These are phyloP conservation scores for Clonostachys solani DNA, from an alignment of 2,329 filamentous ascomycete species.

Conservation along the genomic window DNA sequence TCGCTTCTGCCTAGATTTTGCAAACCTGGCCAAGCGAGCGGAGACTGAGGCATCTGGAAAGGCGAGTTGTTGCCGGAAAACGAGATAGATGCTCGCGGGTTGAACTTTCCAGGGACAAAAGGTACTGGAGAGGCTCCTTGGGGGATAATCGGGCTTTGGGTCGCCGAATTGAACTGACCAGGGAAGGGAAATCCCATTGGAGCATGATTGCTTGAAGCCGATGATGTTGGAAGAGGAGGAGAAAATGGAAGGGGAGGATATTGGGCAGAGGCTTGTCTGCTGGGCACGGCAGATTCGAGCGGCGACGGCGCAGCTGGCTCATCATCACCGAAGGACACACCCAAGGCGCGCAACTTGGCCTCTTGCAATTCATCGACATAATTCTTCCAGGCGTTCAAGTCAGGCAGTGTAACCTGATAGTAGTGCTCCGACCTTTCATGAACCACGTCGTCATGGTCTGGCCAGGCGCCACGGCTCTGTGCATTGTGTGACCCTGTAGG, in stretches of 20 bases:
- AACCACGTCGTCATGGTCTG: constrained; percentile 52
- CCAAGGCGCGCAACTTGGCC: constrained; percentile 86
- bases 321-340: constrained; percentile 75
- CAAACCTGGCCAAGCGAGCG: constrained; percentile 51
- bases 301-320: constrained; percentile 62
- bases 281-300: constrained; percentile 56
- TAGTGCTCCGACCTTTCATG: constrained; percentile 46
- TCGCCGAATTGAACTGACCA: constrained; percentile 54
- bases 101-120: constrained; percentile 59
- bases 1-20: constrained; percentile 50
- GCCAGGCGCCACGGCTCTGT: constrained; percentile 68
- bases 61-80: constrained; percentile 61
- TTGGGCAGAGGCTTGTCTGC: constrained; percentile 67
- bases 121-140: constrained; percentile 71
- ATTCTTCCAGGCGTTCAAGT: constrained; percentile 65
- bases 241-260: constrained; percentile 78
- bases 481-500: constrained; percentile 36
- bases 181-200: constrained; percentile 51
- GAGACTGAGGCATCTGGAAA: constrained; percentile 62
- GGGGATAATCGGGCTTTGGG: constrained; percentile 58
- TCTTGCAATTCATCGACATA: constrained; percentile 84
- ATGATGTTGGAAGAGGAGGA: constrained; percentile 76
- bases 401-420: constrained; percentile 66
- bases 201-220: constrained; percentile 65
- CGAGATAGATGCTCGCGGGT: constrained; percentile 69